phyloP scores from a whole-genome alignment of 1,284 basidiomycete species.

The Ceratobasidium sp. region DNA sequence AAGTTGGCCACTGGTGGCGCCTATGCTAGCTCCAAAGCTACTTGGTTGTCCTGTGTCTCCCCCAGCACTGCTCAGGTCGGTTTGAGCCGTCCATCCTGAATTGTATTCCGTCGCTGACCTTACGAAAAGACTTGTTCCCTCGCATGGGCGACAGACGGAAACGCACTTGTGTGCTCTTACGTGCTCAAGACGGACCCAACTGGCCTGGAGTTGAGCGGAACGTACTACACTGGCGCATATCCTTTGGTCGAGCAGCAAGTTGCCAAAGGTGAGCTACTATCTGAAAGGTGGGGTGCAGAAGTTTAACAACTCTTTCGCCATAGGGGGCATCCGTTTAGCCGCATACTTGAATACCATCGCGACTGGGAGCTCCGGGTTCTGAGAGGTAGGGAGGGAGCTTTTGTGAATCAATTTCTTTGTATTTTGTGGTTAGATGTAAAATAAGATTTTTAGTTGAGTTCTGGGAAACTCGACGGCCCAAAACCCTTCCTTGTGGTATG shows the following conservation, averaged over 20 bases:
- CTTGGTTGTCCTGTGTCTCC: conserved; percentile 47
- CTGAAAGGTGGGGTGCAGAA: neutral
- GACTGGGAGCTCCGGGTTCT: conserved; percentile 44
- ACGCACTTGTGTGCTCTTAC: conserved; percentile 45
- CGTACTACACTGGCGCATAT: conserved; percentile 45
- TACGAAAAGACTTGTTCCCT: conserved; percentile 48
- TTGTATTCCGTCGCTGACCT: neutral
- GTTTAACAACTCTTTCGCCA: neutral
- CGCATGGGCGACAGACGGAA: conserved; percentile 48
- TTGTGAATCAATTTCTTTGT: neutral
- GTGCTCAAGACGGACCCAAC: conserved; percentile 45
- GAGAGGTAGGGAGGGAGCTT: conserved; percentile 2
- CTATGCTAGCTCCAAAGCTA: conserved; percentile 29
- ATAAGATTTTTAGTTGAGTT: no score
- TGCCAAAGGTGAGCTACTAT: conserved; percentile 45
- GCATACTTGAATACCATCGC: conserved; percentile 48
- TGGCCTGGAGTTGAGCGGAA: conserved; percentile 25
- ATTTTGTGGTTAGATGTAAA: no score
- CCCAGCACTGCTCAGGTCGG: conserved; percentile 36
- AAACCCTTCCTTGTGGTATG: no score
- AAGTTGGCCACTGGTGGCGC: conserved; percentile 43
- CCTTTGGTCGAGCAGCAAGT: conserved; percentile 47
- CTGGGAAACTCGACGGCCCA: no score
- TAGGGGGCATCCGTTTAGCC: conserved; percentile 47
- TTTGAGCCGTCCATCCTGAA: neutral